A percentile compares a stretch with the other conserved stretches of the same genome.
Conservation (phyloP, 345 rosid genomes). For the Eucalyptus polyanthemos region DNA sequence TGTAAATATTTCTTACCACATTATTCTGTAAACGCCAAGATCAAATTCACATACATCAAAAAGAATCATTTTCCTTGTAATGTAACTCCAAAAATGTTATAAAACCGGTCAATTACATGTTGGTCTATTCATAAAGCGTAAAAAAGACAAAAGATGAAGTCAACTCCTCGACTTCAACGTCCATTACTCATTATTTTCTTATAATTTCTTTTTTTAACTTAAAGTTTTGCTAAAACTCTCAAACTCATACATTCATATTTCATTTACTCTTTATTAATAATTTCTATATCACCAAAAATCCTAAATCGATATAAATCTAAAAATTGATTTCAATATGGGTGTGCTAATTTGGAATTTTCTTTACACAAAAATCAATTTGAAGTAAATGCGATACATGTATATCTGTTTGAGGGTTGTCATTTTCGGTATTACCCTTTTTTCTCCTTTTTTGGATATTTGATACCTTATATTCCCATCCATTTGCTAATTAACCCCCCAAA, state of each 20-base stretch:
- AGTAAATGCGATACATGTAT: rapidly evolving
- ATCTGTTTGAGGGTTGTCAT: neutral
- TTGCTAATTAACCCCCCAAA: neutral
- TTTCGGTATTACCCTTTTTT: neutral
- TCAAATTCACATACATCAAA: neutral
- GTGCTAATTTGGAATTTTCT: neutral
- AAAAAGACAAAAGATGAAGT: neutral
- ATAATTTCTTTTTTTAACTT: neutral
- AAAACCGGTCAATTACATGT: neutral
- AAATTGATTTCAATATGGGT: neutral
- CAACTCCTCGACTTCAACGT: neutral
- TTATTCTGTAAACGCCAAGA: neutral
- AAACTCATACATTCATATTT: rapidly evolving
- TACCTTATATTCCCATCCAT: neutral
- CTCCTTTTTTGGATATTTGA: neutral
- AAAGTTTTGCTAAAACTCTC: too few species aligned
- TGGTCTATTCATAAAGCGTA: neutral
- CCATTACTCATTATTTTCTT: neutral
- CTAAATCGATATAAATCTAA: neutral
- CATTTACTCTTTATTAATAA: neutral
- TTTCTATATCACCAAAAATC: neutral
- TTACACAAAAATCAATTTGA: neutral
- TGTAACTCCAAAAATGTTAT: neutral
- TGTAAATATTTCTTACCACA: neutral
- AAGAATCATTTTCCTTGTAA: neutral